Percentiles rank a stretch among this genome's conserved stretches.
phyloP scores from a whole-genome alignment of 225 moss, liverwort and hornwort species.

The Sphagnum tenellum region DNA sequence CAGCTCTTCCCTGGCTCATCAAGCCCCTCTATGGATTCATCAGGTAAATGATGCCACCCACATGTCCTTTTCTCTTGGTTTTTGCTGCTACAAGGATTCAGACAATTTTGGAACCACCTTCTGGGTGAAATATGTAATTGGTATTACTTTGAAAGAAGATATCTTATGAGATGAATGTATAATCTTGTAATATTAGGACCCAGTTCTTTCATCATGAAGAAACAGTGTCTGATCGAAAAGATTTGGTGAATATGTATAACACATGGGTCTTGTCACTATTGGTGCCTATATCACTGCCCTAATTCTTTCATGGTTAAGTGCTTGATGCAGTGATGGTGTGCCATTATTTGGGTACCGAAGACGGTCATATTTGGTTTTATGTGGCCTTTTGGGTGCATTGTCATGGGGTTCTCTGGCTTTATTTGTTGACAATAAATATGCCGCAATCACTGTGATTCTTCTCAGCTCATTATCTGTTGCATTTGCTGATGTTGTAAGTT shows the following conservation, averaged over 20 bases:
- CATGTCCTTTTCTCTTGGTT: neutral
- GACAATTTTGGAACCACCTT: neutral
- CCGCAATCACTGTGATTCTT: slow-evolving; percentile 44
- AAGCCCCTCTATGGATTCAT: slow-evolving; percentile 63
- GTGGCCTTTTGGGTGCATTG: slow-evolving; percentile 52
- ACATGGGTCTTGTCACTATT: neutral
- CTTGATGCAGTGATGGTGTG: slow-evolving; percentile 43
- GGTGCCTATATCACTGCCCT: neutral
- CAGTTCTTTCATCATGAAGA: neutral
- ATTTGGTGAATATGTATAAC: neutral
- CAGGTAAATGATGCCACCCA: slow-evolving; percentile 19
- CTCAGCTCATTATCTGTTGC: slow-evolving; percentile 88
- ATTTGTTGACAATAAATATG: slow-evolving; percentile 43
- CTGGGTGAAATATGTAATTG: too few relatives aligned
- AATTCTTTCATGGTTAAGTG: neutral
- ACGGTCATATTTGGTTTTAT: slow-evolving; percentile 58
- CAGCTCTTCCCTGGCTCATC: slow-evolving; percentile 58
- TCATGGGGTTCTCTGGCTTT: slow-evolving; percentile 46
- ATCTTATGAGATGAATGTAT: slow-evolving; percentile 7
- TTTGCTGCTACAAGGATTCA: neutral
- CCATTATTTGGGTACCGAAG: slow-evolving; percentile 65
- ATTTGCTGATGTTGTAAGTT: slow-evolving; percentile 90
- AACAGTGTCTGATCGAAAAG: too few relatives aligned
- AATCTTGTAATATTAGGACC: neutral
- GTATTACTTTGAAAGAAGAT: neutral